phyloP scores from a whole-genome alignment of 345 rosid genomes.

The Cardamine chenopodiifolia region DNA sequence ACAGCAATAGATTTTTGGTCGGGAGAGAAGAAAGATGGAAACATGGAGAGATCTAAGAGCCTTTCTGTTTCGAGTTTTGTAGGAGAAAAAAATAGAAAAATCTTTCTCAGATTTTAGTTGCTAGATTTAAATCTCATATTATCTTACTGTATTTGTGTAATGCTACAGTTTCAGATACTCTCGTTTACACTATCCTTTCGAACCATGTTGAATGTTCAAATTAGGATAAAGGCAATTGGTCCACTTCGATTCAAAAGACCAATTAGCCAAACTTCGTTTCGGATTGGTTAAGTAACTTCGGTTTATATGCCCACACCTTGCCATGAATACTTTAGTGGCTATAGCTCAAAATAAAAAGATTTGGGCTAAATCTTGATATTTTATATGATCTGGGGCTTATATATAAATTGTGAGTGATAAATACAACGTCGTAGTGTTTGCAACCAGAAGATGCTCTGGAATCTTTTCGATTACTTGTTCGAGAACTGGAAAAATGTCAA shows the following conservation, averaged over 20 bases:
- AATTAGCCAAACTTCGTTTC: not conserved
- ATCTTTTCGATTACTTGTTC: too few species aligned
- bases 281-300: not conserved
- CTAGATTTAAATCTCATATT: constrained; percentile 22
- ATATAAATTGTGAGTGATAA: not conserved
- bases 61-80: constrained; percentile 36
- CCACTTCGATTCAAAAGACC: too few species aligned
- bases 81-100: not conserved
- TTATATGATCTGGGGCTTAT: not conserved
- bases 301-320: not conserved
- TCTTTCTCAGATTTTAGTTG: constrained; percentile 14
- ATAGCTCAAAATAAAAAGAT: not conserved
- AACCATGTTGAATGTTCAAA: not conserved
- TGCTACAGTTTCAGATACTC: not conserved
- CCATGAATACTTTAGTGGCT: not conserved
- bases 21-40: not conserved
- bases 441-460: too few species aligned
- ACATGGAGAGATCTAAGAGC: constrained; percentile 20
- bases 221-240: not conserved
- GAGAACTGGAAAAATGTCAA: too few species aligned
- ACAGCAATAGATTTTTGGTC: constrained; percentile 37
- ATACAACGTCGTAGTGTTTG: not conserved
- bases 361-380: not conserved
- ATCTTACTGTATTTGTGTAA: constrained; percentile 20
- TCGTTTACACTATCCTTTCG: not conserved